Conservation (phyloP, 2,329 filamentous ascomycete genomes). For the Aspergillus eucalypticola region DNA sequence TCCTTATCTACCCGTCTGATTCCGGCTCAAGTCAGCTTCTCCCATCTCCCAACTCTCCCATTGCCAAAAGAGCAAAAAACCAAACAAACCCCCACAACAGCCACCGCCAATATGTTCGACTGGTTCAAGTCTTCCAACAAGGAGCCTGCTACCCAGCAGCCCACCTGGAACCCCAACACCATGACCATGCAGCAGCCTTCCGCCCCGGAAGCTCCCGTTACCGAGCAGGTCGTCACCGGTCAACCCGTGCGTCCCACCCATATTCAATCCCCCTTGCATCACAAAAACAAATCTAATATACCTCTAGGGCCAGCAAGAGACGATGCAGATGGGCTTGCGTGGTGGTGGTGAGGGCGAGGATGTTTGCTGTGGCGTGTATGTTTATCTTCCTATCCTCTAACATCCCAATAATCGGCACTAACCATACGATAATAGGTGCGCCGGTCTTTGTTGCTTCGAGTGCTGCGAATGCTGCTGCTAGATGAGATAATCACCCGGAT, state of each 20-base stretch:
- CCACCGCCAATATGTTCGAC: conserved; percentile 16
- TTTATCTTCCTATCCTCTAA: background rate
- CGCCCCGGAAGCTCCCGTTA: conserved; percentile 21
- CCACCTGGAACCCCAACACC: conserved; percentile 24
- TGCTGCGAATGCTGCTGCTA: conserved; percentile 26
- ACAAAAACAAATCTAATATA: background rate
- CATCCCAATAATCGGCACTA: background rate
- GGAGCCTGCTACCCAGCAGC: conserved; percentile 13
- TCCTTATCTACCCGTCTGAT: background rate
- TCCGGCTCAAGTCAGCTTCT: background rate
- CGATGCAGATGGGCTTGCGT: conserved; percentile 23
- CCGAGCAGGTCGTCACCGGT: conserved; percentile 20
- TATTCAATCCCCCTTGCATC: background rate
- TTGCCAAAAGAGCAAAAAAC: no score
- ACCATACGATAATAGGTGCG: conserved; percentile 15
- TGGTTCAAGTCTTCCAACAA: conserved; percentile 26
- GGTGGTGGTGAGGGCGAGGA: conserved; percentile 24
- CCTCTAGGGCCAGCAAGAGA: conserved; percentile 10
- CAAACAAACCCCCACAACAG: background rate
- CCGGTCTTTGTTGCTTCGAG: conserved; percentile 24
- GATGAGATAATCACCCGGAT: background rate
- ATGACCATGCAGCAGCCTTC: conserved; percentile 26
- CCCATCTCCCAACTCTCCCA: background rate
- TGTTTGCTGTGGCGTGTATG: conserved; percentile 29
- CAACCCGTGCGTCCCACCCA: conserved; percentile 21